Conservation (phyloP, 2,329 filamentous ascomycete species). For the Aureobasidium sp. region DNA sequence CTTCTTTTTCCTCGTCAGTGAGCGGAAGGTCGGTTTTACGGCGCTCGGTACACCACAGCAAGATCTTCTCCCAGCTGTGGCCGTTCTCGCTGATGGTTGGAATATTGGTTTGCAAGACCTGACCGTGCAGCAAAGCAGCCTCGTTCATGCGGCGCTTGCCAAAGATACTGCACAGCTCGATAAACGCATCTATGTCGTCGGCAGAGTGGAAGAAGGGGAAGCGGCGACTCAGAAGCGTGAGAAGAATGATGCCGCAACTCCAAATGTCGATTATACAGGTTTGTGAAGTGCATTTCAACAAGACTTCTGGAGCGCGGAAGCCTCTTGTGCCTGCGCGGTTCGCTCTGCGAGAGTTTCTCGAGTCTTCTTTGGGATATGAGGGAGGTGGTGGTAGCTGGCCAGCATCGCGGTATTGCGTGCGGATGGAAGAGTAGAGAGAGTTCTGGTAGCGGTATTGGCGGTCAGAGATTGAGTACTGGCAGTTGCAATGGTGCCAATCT, state of each 20-base stretch:
- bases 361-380: conserved; percentile 85
- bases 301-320: conserved; percentile 90
- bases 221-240: conserved; percentile 85
- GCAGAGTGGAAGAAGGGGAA: conserved; percentile 99
- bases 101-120: conserved; percentile 86
- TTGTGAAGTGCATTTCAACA: conserved; percentile 95
- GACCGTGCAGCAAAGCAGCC: conserved; percentile 77
- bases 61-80: conserved; percentile 85
- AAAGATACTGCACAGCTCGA: conserved; percentile 95
- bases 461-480: conserved; percentile 57
- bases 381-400: conserved; percentile 33
- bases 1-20: conserved; percentile 61
- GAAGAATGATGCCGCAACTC: conserved; percentile 91
- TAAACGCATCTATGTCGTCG: conserved; percentile 96
- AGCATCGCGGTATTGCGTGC: conserved; percentile 15
- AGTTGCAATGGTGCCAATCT: conserved; percentile 75
- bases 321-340: conserved; percentile 93
- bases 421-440: conserved; percentile 46
- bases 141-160: conserved; percentile 76
- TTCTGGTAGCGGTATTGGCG: conserved; percentile 53
- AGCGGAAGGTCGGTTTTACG: conserved; percentile 50
- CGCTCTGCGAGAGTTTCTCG: conserved; percentile 76
- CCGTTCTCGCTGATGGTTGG: conserved; percentile 82
- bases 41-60: conserved; percentile 85
- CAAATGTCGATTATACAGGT: conserved; percentile 91